Evolutionary conservation across 2,329 filamentous ascomycete genomes (phyloP), one percentile per base, ranked within the genome.

Genomic region (Phialocephala sp.): DNA sequence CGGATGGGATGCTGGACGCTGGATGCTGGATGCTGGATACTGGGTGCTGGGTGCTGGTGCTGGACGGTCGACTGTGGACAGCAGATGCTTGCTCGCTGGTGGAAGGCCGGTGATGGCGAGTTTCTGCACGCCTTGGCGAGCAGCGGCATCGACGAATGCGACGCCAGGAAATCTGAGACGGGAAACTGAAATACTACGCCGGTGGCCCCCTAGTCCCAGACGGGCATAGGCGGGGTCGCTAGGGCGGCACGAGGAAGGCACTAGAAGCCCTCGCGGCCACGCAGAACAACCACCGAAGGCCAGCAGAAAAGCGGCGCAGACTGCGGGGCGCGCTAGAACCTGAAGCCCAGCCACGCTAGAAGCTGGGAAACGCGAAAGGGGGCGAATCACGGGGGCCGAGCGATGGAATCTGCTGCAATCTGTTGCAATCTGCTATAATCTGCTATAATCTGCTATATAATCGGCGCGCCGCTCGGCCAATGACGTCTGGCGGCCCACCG

Each of bases 311-410:
- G 62, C 62, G 62, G 56, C 57, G 50, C 47, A 60, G 20, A 43
- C 57, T 45, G 20, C 18, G 57, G 32, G 27, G 36, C 47, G 43
- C 47, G 14, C 2, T n/a, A 45, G 32, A 47, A 36, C 45, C 32
- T 11, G 14, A 65, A 63, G 60, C 62, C 37, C 64, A 57, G 15
- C 57, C 27, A 45, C 63, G 58, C 63, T 68, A 64, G 66, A 68
- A 62, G 45, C 56, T 39, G 64, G 22, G 22, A 36, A 37, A 37
- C 39, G 58, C 24, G 47, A 50, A 41, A 59, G 35, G 41, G 57
- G 64, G 64, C 61, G 64, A 66, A 66, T 68, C 14, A 55, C 58
- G 8, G 60, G 24, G 47, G 15, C 11, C n/a, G 41, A 37, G 41
- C 20, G 20, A 20, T n/a, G 35, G 6, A 8, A 8, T 18, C 37